Evolutionary conservation across 805 yeast genomes (phyloP).

Genomic region (Kurtzmaniella cleridarum): DNA sequence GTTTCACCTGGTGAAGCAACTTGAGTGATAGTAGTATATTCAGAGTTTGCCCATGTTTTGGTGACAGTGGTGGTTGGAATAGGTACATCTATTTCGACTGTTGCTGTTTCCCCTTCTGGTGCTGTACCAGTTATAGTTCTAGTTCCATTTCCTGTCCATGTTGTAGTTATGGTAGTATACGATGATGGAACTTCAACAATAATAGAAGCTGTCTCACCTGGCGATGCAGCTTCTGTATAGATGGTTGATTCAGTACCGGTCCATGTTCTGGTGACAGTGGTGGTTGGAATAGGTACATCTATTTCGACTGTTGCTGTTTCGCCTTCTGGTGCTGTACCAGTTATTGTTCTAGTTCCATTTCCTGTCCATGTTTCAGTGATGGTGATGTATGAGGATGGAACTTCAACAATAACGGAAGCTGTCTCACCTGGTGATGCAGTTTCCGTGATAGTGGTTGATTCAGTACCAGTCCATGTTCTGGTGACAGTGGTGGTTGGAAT

Average conservation of each 20-base stretch:
- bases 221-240: background rate
- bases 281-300: constrained; percentile 12
- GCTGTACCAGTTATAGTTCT: constrained; percentile 5
- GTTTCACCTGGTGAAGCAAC: background rate
- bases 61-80: constrained; percentile 12
- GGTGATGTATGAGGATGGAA: constrained; percentile 6
- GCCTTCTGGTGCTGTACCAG: background rate
- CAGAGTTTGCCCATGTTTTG: constrained; percentile 9
- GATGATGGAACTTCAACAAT: background rate
- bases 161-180: constrained; percentile 4
- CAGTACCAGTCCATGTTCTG: constrained; percentile 1
- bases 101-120: constrained; percentile 4
- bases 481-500: constrained; percentile 2
- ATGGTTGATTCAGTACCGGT: constrained; percentile 3
- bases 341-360: constrained; percentile 1
- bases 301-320: constrained; percentile 6
- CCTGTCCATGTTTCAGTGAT: constrained; percentile 6
- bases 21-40: background rate
- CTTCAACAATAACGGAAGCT: constrained; percentile 9
- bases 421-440: constrained; percentile 7
- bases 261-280: constrained; percentile 9
- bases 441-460: constrained; percentile 1
- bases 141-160: constrained; percentile 12
- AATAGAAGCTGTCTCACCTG: background rate
- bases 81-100: constrained; percentile 4